A percentile compares a stretch with the other conserved stretches of the same genome.
phyloP scores from a whole-genome alignment of 805 yeast genomes.

The Lachancea sp. region DNA sequence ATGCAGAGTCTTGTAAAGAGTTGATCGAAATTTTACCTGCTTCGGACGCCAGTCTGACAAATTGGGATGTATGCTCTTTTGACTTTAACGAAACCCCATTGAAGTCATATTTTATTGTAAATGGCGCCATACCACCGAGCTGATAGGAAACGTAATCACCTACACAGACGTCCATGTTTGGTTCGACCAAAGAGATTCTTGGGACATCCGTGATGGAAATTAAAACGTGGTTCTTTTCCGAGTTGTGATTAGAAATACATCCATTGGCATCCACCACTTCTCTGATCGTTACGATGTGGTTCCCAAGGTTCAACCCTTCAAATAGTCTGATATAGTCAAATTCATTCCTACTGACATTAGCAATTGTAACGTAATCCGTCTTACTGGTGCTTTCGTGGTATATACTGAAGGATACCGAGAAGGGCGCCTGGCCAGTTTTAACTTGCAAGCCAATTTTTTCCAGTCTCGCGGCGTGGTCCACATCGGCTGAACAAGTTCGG shows the following conservation, averaged over 20 bases:
- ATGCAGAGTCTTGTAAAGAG: constrained; percentile 68
- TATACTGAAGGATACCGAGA: constrained; percentile 48
- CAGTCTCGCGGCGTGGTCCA: constrained; percentile 31
- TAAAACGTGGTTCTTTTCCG: constrained; percentile 39
- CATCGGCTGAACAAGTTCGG: constrained; percentile 44
- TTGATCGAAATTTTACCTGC: constrained; percentile 70
- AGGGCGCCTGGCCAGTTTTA: constrained; percentile 53
- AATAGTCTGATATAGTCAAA: constrained; percentile 41
- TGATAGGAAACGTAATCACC: constrained; percentile 83
- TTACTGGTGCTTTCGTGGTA: constrained; percentile 55
- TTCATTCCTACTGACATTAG: constrained; percentile 35
- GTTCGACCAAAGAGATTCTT: constrained; percentile 43
- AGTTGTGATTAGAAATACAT: constrained; percentile 46
- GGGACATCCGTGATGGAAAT: constrained; percentile 75
- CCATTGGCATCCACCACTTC: constrained; percentile 64
- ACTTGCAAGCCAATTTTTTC: constrained; percentile 52
- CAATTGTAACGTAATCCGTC: constrained; percentile 41
- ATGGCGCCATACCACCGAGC: constrained; percentile 75
- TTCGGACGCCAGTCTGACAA: constrained; percentile 67
- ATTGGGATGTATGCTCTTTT: constrained; percentile 41
- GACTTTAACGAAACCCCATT: constrained; percentile 56
- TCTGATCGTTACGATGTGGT: constrained; percentile 53
- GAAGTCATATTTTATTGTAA: constrained; percentile 67
- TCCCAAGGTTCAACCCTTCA: constrained; percentile 58
- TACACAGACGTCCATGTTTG: constrained; percentile 63